These are phyloP conservation scores for Myotisia sp. DNA, from an alignment of 2,329 filamentous ascomycete genomes.

Conservation along the genomic window DNA sequence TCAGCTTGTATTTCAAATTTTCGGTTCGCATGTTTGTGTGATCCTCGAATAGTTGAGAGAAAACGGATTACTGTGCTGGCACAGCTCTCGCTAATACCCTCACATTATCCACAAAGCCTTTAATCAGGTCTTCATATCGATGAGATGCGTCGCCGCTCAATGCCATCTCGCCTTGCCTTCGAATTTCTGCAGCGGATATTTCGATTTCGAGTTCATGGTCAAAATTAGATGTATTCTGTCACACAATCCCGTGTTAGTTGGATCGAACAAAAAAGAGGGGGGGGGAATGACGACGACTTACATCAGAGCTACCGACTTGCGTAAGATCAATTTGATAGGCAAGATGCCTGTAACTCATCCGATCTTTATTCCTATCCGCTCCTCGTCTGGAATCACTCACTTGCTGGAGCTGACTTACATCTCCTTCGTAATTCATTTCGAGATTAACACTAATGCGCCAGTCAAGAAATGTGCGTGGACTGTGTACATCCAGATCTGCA, in stretches of 20 bases:
- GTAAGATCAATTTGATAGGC: constrained; percentile 86
- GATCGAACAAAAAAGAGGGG: not conserved
- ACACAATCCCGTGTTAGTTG: no score
- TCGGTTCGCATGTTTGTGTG: no score
- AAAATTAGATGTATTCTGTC: constrained; percentile 7
- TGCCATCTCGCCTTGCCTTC: constrained; percentile 30
- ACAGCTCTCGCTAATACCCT: constrained; percentile 31
- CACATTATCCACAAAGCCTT: constrained; percentile 37
- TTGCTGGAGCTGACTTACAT: constrained; percentile 40
- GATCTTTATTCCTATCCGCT: constrained; percentile 65
- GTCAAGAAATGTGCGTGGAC: constrained; percentile 64
- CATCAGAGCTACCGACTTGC: constrained; percentile 54
- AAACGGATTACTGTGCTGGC: no score
- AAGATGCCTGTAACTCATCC: constrained; percentile 78
- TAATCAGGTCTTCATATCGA: constrained; percentile 33
- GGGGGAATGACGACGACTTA: constrained; percentile 16
- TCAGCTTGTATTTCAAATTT: no score
- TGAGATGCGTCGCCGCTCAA: constrained; percentile 26
- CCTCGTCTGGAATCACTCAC: constrained; percentile 30
- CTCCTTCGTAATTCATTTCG: constrained; percentile 74
- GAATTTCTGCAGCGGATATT: constrained; percentile 32
- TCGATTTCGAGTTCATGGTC: constrained; percentile 37
- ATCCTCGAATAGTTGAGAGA: no score
- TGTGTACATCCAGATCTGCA: constrained; percentile 72
- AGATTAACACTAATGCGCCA: constrained; percentile 90